Percentiles rank a stretch among this genome's conserved stretches.
Evolutionary conservation across 2,329 filamentous ascomycete genomes (phyloP).

Genomic region (Fusarium robinianum): DNA sequence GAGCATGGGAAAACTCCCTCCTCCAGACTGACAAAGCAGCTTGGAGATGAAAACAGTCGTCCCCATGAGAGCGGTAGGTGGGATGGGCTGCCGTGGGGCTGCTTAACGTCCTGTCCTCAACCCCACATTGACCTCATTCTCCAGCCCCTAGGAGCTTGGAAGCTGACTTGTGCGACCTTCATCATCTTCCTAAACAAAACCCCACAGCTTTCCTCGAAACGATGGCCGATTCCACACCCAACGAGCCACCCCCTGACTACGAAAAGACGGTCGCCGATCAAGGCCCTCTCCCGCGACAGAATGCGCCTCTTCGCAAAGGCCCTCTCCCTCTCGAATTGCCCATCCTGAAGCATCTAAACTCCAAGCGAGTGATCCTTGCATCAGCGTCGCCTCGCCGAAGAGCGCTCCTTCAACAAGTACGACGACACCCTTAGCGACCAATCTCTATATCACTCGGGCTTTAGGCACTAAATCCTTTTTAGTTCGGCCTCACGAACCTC

Average conservation of each 20-base stretch:
- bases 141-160: constrained; percentile 15
- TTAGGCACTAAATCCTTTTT: no score
- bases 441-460: constrained; percentile 13
- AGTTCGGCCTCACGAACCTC: constrained; percentile 80
- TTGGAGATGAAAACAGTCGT: constrained; percentile 27
- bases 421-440: no score
- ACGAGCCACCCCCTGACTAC: constrained; percentile 55
- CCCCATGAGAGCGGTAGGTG: constrained; percentile 14
- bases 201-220: constrained; percentile 6
- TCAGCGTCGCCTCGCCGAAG: constrained; percentile 85
- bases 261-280: constrained; percentile 48
- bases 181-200: constrained; percentile 5
- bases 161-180: constrained; percentile 13
- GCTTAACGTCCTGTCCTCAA: constrained; percentile 24
- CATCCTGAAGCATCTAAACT: constrained; percentile 74
- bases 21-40: constrained; percentile 2
- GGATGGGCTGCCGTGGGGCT: constrained; percentile 28
- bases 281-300: constrained; percentile 31
- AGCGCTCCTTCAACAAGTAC: constrained; percentile 74
- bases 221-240: constrained; percentile 38
- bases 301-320: constrained; percentile 49
- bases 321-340: constrained; percentile 77
- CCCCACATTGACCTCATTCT: constrained; percentile 37
- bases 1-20: no score
- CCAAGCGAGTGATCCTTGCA: constrained; percentile 84